Evolutionary conservation across 1,139 yeast species (phyloP).

Genomic region (Arxiozyma bovina): DNA sequence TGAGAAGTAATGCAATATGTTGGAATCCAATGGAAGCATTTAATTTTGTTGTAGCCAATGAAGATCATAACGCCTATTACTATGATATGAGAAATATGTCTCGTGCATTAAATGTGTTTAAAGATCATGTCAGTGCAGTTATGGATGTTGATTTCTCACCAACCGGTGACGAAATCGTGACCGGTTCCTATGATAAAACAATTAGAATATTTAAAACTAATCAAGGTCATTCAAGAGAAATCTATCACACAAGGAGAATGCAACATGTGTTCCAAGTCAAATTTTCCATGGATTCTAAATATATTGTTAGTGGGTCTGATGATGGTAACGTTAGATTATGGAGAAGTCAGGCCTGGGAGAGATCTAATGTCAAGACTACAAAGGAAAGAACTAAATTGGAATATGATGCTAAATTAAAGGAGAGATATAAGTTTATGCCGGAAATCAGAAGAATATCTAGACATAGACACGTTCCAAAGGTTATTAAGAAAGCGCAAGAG

Average conservation of each 20-base stretch:
- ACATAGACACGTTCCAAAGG: slow-evolving; percentile 85
- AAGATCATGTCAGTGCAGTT: slow-evolving; percentile 95
- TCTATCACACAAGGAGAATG: slow-evolving; percentile 96
- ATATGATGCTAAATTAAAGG: slow-evolving; percentile 85
- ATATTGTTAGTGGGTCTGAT: slow-evolving; percentile 84
- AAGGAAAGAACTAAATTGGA: slow-evolving; percentile 77
- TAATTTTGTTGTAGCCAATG: slow-evolving; percentile 84
- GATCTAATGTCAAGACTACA: slow-evolving; percentile 72
- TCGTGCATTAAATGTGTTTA: slow-evolving; percentile 71
- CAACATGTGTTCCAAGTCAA: slow-evolving; percentile 82
- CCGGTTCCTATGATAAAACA: slow-evolving; percentile 93
- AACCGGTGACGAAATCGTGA: slow-evolving; percentile 91
- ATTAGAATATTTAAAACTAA: slow-evolving; percentile 66
- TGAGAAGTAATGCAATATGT: slow-evolving; percentile 77
- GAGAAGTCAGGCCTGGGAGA: slow-evolving; percentile 80
- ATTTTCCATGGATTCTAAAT: slow-evolving; percentile 80
- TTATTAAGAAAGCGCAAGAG: slow-evolving; percentile 80
- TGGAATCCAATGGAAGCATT: slow-evolving; percentile 99
- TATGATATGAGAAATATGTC: slow-evolving; percentile 94
- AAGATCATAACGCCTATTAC: slow-evolving; percentile 88
- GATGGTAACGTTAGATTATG: slow-evolving; percentile 92
- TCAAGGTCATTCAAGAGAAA: slow-evolving; percentile 89
- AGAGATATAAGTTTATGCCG: slow-evolving; percentile 92
- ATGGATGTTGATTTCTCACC: slow-evolving; percentile 93
- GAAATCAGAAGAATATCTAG: slow-evolving; percentile 82